Conservation (phyloP, 768 basidiomycete species). For the Paxillus rubicundulus region DNA sequence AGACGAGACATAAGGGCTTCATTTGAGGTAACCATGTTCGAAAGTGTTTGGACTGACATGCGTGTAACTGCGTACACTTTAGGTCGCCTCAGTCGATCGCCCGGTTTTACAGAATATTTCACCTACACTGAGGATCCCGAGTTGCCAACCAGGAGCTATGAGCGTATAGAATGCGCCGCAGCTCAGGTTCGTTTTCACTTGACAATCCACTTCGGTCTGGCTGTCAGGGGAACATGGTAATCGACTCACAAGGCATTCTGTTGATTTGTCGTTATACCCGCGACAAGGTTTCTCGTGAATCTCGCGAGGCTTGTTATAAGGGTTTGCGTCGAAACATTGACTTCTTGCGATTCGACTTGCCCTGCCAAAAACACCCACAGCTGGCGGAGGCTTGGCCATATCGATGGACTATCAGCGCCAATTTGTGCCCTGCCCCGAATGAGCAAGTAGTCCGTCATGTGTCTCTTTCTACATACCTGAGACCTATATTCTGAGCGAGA, state of each 20-base stretch:
- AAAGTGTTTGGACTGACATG: slow-evolving; percentile 72
- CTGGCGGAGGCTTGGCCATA: slow-evolving; percentile 55
- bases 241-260: slow-evolving; percentile 62
- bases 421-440: slow-evolving; percentile 30
- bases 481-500: slow-evolving; percentile 45
- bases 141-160: slow-evolving; percentile 76
- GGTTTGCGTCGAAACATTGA: slow-evolving; percentile 33
- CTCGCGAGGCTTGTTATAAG: slow-evolving; percentile 58
- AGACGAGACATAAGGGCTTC: slow-evolving; percentile 51
- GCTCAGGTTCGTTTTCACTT: slow-evolving; percentile 69
- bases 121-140: slow-evolving; percentile 58
- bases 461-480: slow-evolving; percentile 28
- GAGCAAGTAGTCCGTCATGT: background rate
- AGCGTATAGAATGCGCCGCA: slow-evolving; percentile 65
- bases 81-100: background rate
- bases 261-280: slow-evolving; percentile 74
- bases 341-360: slow-evolving; percentile 36
- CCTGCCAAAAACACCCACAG: slow-evolving; percentile 46
- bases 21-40: slow-evolving; percentile 81
- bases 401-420: slow-evolving; percentile 38
- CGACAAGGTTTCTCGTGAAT: slow-evolving; percentile 83
- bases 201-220: slow-evolving; percentile 6
- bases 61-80: slow-evolving; percentile 64
- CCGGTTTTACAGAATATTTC: background rate
- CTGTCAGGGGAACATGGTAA: background rate